Base-by-base conservation (phyloP, 2,329 filamentous ascomycete genomes). In the Ceratocystis alfenasii region DNA sequence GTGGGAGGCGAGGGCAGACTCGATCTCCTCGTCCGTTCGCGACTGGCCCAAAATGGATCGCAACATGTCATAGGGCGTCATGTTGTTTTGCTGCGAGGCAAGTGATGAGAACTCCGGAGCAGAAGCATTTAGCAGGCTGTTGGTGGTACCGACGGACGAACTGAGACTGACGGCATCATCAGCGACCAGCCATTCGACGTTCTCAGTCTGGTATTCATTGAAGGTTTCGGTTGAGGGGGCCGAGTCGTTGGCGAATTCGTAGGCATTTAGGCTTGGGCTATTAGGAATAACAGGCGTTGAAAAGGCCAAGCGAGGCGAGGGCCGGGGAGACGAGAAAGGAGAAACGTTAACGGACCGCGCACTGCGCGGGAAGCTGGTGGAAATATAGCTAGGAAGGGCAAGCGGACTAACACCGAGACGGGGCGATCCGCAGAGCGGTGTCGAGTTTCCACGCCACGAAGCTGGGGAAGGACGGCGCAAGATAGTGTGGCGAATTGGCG, bases 1-100 rank as follows among this genome's bases (percentile, higher is more conserved):
- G 74, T 96, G 93, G 67, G 85, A 81, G 70, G 93, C 90, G 60
- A 99, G 81, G 3, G 93, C 90, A n/a, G 86, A 82, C 74, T 96
- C 92, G 61, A 99, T 93, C 75, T 99, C 94, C 63, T 97, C 92
- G 71, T 97, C 93, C 1, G 90, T 88, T 72, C 89, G 87, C 65
- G 90, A 86, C 71, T 94, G 90, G 61, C 93, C 90, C 30, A 99
- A 80, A 50, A 99, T 95, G 5, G 93, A 96, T 68, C 94, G 89
- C 66, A 99, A 81, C 84, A 99, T 97, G 74, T 99, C 94, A 76
- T 96, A 96, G 0, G 94, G 93, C 67, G 90, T 95, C 93, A 99
- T 97, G 72, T 97, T 92, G 66, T 85, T 84, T 72, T 88, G 88
- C 73, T 87, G 83, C 62, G 81, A 77, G 41, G 81, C 79, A 62